Base-by-base conservation (phyloP, 352 stramenopile species). In the Pythium scleroteichum region DNA sequence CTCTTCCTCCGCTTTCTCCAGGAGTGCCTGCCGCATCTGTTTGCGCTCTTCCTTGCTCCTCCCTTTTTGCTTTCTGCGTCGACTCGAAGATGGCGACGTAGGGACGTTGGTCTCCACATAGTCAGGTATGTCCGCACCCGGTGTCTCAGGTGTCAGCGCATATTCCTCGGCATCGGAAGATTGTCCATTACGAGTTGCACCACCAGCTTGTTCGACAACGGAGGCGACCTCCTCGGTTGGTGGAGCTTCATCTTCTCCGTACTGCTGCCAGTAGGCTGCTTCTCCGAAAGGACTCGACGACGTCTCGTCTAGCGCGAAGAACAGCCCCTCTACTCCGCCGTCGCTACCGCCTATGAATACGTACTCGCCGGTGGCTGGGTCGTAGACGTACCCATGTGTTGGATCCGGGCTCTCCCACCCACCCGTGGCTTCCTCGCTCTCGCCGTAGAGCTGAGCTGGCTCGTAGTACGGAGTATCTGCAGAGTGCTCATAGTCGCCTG, bases 41-140 rank as follows among this genome's bases (percentile, higher is more conserved):
- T 85, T 64, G 9, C 79, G 77, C 40, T 88, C 79, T 27, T 85
- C 69, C 32, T 78, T 82, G 22, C 68, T 74, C 42, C 86, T 87
- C 24, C 2, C 49, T 39, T 45, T n/a, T 41, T 63, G 56, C 24
- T 62, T 70, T 19, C 61, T 65, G 20, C 51, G 38, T 16, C 20
- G 39, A 1, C 48, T 56, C 9, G 53, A 45, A 16, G 46, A 45
- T n/a, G n/a, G n/a, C n/a, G n/a, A n/a, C n/a, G n/a, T n/a, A n/a
- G n/a, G n/a, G n/a, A n/a, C n/a, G n/a, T n/a, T n/a, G n/a, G n/a
- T n/a, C n/a, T n/a, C n/a, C n/a, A n/a, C n/a, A n/a, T n/a, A n/a
- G n/a, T n/a, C n/a, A n/a, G n/a, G n/a, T n/a, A n/a, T n/a, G n/a
- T n/a, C n/a, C n/a, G n/a, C n/a, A n/a, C n/a, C n/a, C n/a, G n/a